These are phyloP conservation scores for Ceratocystis harringtonii DNA, from an alignment of 2,329 filamentous ascomycete species.

Conservation along the genomic window DNA sequence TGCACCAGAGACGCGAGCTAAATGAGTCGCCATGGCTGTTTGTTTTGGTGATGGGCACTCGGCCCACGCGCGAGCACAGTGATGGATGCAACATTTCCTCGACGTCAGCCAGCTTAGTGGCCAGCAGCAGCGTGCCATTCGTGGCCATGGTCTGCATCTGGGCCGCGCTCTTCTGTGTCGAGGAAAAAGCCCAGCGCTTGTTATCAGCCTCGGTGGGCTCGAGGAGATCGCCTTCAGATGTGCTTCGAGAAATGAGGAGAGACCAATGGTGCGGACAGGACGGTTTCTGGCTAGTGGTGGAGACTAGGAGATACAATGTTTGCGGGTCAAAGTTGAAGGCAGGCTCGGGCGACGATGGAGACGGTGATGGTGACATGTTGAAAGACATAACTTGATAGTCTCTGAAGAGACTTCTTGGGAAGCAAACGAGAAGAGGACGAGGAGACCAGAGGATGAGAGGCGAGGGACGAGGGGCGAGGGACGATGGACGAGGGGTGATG, in stretches of 20 bases:
- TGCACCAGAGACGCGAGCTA: constrained; percentile 15
- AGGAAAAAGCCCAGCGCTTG: constrained; percentile 8
- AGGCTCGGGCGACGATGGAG: not conserved
- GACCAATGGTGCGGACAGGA: constrained; percentile 1
- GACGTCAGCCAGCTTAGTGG: constrained; percentile 10
- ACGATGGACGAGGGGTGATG: no score
- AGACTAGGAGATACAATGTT: constrained; percentile 7
- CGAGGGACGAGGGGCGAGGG: not conserved
- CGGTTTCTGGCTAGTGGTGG: not conserved
- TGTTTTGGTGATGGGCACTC: constrained; percentile 10
- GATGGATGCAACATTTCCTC: constrained; percentile 10
- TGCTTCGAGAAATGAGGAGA: not conserved
- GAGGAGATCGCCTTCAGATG: constrained; percentile 6
- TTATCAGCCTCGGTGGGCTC: constrained; percentile 1
- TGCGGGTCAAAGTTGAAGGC: constrained; percentile 10
- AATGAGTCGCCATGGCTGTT: constrained; percentile 12
- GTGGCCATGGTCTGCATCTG: not conserved
- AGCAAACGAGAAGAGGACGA: no score
- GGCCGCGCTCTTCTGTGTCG: not conserved
- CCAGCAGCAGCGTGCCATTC: constrained; percentile 3
- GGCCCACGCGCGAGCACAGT: constrained; percentile 6
- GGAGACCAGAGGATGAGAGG: not conserved
- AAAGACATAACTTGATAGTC: not conserved
- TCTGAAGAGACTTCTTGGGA: no score
- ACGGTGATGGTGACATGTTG: constrained; percentile 9